These are phyloP conservation scores for Hansenula lynferdii DNA, from an alignment of 1,139 yeast species.

Conservation along the genomic window DNA sequence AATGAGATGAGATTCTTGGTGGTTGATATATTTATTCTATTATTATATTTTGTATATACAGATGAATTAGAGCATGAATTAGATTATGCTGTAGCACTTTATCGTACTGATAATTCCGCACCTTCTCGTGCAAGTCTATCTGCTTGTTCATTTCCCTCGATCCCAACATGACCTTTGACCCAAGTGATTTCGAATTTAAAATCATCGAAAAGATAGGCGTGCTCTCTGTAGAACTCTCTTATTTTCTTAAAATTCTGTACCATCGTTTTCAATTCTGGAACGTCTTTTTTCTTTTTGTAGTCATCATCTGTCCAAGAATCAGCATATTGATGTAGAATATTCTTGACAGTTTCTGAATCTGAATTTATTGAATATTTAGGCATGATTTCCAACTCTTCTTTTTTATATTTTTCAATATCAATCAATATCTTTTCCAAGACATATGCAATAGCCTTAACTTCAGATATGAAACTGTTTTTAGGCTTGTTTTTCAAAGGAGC, in stretches of 20 bases:
- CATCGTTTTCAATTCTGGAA: constrained; percentile 22
- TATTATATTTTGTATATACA: neutral
- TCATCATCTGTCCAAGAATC: constrained; percentile 30
- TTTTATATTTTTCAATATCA: constrained; percentile 28
- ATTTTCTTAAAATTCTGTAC: constrained; percentile 23
- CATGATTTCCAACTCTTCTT: constrained; percentile 12
- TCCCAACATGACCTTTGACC: constrained; percentile 72
- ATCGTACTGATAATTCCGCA: constrained; percentile 29
- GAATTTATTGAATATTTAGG: constrained; percentile 38
- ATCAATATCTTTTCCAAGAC: constrained; percentile 43
- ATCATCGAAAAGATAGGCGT: constrained; percentile 19
- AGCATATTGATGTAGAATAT: constrained; percentile 47
- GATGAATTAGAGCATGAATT: neutral
- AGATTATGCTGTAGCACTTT: neutral
- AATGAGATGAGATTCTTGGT: neutral
- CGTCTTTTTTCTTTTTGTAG: constrained; percentile 23
- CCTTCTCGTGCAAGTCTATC: constrained; percentile 70
- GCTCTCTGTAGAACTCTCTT: constrained; percentile 24
- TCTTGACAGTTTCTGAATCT: constrained; percentile 52
- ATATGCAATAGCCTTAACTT: constrained; percentile 56
- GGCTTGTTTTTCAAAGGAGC: constrained; percentile 40
- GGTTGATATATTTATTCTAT: neutral
- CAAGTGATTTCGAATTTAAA: constrained; percentile 42
- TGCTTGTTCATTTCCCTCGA: constrained; percentile 71
- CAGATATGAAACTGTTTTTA: constrained; percentile 83